phyloP scores from a whole-genome alignment of 106 monocot genomes.

The Dioscorea dumetorum region DNA sequence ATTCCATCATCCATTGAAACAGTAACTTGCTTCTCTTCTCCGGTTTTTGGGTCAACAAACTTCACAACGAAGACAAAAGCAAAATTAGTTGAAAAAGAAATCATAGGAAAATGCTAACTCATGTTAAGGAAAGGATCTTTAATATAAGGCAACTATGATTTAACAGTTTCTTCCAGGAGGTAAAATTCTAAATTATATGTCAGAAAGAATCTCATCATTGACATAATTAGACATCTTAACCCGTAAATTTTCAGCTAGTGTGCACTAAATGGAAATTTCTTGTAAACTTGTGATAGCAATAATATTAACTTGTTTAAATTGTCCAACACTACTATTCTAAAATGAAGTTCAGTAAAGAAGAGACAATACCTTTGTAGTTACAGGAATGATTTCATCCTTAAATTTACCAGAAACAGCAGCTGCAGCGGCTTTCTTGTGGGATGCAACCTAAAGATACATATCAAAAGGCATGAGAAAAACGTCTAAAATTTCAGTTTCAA shows the following conservation, averaged over 20 bases:
- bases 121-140: too few relatives aligned
- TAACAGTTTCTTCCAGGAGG: too few relatives aligned
- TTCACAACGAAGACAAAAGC: slow-evolving; percentile 15
- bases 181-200: too few relatives aligned
- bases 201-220: too few relatives aligned
- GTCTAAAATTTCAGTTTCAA: too few relatives aligned
- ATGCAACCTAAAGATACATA: slow-evolving; percentile 56
- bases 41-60: slow-evolving; percentile 78
- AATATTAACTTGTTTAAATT: too few relatives aligned
- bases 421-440: slow-evolving; percentile 73
- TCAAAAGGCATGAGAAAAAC: slow-evolving; percentile 1
- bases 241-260: too few relatives aligned
- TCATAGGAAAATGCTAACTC: background rate
- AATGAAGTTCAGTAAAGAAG: background rate
- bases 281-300: too few relatives aligned
- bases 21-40: slow-evolving; percentile 46
- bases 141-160: too few relatives aligned
- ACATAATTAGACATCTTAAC: too few relatives aligned
- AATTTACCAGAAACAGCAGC: slow-evolving; percentile 67
- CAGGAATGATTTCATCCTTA: slow-evolving; percentile 87
- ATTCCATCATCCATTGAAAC: slow-evolving; percentile 74
- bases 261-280: too few relatives aligned
- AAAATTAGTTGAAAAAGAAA: background rate
- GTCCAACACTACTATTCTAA: too few relatives aligned
- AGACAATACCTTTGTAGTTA: slow-evolving; percentile 46